phyloP scores from a whole-genome alignment of 73 alveolate species.

The Paramecium tetraurelia region DNA sequence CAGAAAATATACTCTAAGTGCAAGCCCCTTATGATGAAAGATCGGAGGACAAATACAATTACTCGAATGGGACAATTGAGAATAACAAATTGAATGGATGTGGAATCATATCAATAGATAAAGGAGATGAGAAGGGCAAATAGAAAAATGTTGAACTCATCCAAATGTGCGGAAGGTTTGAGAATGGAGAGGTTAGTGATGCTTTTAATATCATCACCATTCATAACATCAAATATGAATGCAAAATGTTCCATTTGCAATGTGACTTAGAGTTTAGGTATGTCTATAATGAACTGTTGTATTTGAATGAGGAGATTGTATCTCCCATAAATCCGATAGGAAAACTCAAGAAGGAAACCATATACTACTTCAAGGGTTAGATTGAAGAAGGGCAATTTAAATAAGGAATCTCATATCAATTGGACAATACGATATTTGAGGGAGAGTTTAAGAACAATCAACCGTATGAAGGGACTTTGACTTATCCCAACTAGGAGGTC shows the following conservation, averaged over 20 bases:
- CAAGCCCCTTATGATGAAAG: neutral
- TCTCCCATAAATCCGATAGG: neutral
- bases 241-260: neutral
- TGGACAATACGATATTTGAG: neutral
- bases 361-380: neutral
- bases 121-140: neutral
- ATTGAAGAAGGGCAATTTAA: neutral
- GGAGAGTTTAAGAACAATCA: neutral
- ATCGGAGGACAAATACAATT: neutral
- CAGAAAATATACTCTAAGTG: neutral
- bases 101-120: neutral
- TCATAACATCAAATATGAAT: neutral
- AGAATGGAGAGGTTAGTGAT: neutral
- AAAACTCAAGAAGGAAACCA: neutral
- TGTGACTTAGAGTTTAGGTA: neutral
- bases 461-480: neutral
- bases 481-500: neutral
- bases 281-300: neutral
- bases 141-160: neutral
- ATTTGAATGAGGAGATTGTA: neutral
- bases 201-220: neutral
- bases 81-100: neutral
- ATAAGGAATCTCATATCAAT: neutral
- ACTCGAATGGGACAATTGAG: neutral
- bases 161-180: neutral